phyloP scores from a whole-genome alignment of 768 basidiomycete genomes.

The Chiua virens region DNA sequence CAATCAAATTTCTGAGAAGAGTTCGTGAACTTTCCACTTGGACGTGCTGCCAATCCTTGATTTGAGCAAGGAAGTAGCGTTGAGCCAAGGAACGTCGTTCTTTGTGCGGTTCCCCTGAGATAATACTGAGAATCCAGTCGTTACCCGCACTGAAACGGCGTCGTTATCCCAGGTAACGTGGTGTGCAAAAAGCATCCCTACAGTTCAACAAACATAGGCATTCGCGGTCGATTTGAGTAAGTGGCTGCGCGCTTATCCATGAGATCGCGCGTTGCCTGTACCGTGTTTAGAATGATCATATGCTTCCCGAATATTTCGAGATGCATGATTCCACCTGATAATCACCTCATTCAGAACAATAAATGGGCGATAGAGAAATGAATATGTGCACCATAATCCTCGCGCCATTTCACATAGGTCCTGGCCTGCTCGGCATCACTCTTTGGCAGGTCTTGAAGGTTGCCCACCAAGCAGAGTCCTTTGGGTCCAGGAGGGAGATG shows the following conservation, averaged over 20 bases:
- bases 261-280: slow-evolving; percentile 10
- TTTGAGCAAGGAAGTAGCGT: slow-evolving; percentile 8
- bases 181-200: neutral
- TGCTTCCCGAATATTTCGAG: neutral
- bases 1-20: slow-evolving; percentile 1
- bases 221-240: slow-evolving; percentile 1
- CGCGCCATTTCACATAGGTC: neutral
- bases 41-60: slow-evolving; percentile 14
- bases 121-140: neutral
- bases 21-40: slow-evolving; percentile 7
- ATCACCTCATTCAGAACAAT: neutral
- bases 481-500: neutral
- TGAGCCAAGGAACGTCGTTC: slow-evolving; percentile 10
- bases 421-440: neutral
- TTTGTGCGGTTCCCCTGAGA: slow-evolving; percentile 5
- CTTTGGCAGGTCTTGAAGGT: neutral
- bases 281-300: slow-evolving; percentile 36
- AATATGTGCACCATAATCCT: neutral
- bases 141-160: neutral
- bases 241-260: slow-evolving; percentile 7
- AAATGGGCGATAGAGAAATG: too few species aligned
- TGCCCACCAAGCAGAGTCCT: neutral
- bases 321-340: neutral
- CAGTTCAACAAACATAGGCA: slow-evolving; percentile 2
- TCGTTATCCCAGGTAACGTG: neutral